These are phyloP conservation scores for Coleophoma crateriformis DNA, from an alignment of 2,329 filamentous ascomycete genomes.

Conservation along the genomic window DNA sequence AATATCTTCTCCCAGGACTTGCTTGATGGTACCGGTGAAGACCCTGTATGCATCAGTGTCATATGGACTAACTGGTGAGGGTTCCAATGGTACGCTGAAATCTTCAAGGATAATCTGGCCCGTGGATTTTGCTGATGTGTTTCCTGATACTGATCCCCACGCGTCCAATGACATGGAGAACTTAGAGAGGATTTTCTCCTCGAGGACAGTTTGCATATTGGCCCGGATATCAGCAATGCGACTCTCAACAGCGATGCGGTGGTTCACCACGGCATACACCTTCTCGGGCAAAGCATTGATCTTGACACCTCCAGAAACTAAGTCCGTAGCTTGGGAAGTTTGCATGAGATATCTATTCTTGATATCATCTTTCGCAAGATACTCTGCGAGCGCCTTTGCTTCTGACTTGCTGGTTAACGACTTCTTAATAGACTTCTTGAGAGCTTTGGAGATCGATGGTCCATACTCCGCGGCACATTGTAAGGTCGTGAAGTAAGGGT, in stretches of 20 bases:
- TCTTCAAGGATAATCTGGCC: conserved; percentile 30
- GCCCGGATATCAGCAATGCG: conserved; percentile 5
- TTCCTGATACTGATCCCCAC: conserved; percentile 28
- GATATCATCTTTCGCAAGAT: conserved; percentile 11
- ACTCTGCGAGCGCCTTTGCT: conserved; percentile 12
- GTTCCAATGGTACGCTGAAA: conserved; percentile 24
- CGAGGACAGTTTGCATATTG: conserved; percentile 40
- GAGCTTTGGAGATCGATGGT: conserved; percentile 9
- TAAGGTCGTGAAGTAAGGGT: conserved; percentile 14
- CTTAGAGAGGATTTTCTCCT: conserved; percentile 38
- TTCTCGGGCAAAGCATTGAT: conserved; percentile 53
- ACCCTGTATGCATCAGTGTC: conserved; percentile 14
- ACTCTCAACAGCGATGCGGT: conserved; percentile 36
- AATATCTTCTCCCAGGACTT: conserved; percentile 12
- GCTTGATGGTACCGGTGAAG: conserved; percentile 15
- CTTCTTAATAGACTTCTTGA: conserved; percentile 12
- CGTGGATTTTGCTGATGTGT: conserved; percentile 13
- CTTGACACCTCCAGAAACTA: conserved; percentile 49
- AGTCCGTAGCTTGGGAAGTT: conserved; percentile 50
- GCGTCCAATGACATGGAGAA: conserved; percentile 32
- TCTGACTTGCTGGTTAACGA: conserved; percentile 10
- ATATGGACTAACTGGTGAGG: conserved; percentile 31
- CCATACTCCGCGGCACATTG: conserved; percentile 14
- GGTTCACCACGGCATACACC: conserved; percentile 45
- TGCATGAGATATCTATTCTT: conserved; percentile 44